phyloP scores from a whole-genome alignment of 2,329 filamentous ascomycete genomes.

The Fusarium abutilonis region DNA sequence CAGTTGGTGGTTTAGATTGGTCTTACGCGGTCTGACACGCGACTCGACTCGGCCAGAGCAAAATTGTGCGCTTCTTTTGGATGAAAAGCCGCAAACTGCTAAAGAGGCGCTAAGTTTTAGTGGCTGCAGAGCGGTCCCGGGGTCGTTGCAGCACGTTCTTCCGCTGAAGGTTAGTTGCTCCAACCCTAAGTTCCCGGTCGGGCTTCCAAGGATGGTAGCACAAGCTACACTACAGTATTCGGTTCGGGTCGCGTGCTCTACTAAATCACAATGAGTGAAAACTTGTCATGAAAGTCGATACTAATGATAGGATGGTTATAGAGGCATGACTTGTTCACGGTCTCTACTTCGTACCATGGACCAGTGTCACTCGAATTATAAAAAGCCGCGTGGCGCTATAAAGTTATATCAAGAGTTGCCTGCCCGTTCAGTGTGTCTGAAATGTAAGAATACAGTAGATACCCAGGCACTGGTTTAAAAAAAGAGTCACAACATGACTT shows the following conservation, averaged over 20 bases:
- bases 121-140: conserved; percentile 14
- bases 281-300: no score
- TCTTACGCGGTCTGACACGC: conserved; percentile 36
- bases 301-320: no score
- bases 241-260: conserved; percentile 14
- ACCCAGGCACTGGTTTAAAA: conserved; percentile 11
- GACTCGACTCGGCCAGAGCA: conserved; percentile 24
- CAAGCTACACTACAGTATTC: neutral
- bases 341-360: no score
- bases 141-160: conserved; percentile 18
- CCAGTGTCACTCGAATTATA: conserved; percentile 7
- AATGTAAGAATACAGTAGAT: neutral
- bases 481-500: neutral
- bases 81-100: conserved; percentile 16
- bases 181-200: neutral
- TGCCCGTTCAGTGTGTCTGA: no score
- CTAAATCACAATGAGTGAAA: no score
- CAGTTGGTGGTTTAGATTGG: conserved; percentile 15
- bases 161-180: conserved; percentile 17
- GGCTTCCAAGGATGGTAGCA: neutral
- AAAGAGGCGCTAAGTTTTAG: conserved; percentile 37
- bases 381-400: conserved; percentile 31
- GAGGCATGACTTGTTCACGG: no score
- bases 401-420: no score
- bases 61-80: conserved; percentile 12